phyloP scores from a whole-genome alignment of 805 yeast species.

The Barnettozyma salicaria region DNA sequence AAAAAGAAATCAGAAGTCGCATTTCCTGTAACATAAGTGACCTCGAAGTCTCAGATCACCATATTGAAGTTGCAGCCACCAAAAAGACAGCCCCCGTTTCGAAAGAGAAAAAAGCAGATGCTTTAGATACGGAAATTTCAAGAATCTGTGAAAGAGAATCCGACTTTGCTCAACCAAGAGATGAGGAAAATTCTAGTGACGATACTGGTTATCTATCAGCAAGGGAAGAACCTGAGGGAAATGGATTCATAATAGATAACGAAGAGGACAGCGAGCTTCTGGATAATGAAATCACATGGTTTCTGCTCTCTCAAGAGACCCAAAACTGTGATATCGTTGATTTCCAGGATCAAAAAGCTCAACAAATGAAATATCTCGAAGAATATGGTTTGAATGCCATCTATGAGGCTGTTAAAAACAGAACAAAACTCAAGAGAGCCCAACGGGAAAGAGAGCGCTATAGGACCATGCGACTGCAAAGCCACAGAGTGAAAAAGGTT shows the following conservation, averaged over 20 bases:
- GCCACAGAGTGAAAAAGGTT: too few relatives aligned
- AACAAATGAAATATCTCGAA: slow-evolving; percentile 1
- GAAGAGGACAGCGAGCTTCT: slow-evolving; percentile 5
- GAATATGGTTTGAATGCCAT: slow-evolving; percentile 1
- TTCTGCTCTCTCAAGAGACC: slow-evolving; percentile 12
- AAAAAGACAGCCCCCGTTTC: too few relatives aligned
- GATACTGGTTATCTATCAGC: too few relatives aligned
- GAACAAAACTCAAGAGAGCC: not conserved
- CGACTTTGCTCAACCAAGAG: too few relatives aligned
- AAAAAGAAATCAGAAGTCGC: too few relatives aligned
- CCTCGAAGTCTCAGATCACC: too few relatives aligned
- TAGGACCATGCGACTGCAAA: not conserved
- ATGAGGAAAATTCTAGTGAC: too few relatives aligned
- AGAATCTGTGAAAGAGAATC: too few relatives aligned
- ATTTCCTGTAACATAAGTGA: too few relatives aligned
- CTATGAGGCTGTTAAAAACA: not conserved
- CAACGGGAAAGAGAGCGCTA: not conserved
- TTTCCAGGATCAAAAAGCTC: not conserved
- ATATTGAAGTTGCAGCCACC: too few relatives aligned
- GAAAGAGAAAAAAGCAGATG: too few relatives aligned
- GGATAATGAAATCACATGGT: slow-evolving; percentile 14
- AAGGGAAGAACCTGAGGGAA: not conserved
- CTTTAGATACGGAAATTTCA: too few relatives aligned
- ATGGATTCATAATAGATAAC: slow-evolving; percentile 9
- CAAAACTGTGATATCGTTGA: slow-evolving; percentile 4